Percentiles rank a stretch among this genome's conserved stretches.
phyloP scores from a whole-genome alignment of 345 rosid genomes.

The Acer negundo region DNA sequence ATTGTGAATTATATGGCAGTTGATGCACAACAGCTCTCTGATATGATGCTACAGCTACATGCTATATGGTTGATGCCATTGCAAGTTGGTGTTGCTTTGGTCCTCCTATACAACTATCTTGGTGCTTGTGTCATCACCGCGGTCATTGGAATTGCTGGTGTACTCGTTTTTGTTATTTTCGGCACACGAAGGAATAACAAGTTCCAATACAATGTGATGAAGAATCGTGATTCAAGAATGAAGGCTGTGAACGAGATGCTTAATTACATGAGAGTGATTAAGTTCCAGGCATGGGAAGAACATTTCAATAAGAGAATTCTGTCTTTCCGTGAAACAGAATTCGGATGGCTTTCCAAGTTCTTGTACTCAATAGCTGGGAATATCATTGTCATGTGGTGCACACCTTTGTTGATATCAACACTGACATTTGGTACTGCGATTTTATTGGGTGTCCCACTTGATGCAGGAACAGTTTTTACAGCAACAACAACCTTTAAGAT shows the following conservation, averaged over 20 bases:
- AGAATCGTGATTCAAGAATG: constrained; percentile 82
- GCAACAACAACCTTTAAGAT: constrained; percentile 83
- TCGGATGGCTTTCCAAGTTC: constrained; percentile 80
- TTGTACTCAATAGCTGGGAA: constrained; percentile 69
- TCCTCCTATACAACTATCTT: constrained; percentile 63
- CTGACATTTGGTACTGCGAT: constrained; percentile 77
- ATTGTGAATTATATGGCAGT: constrained; percentile 99
- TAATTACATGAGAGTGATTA: constrained; percentile 86
- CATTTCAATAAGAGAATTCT: constrained; percentile 85
- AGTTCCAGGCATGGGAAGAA: constrained; percentile 96
- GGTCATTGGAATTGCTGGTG: constrained; percentile 51
- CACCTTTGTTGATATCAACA: constrained; percentile 75
- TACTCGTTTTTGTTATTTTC: constrained; percentile 47
- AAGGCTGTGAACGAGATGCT: constrained; percentile 95
- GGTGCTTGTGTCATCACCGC: constrained; percentile 64
- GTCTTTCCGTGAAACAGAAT: constrained; percentile 69
- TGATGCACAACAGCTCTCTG: constrained; percentile 95
- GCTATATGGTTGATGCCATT: constrained; percentile 91
- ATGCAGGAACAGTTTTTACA: constrained; percentile 90
- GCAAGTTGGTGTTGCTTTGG: constrained; percentile 65
- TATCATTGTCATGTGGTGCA: constrained; percentile 75
- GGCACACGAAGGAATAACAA: constrained; percentile 68
- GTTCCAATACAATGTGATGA: constrained; percentile 68
- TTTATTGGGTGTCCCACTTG: constrained; percentile 63
- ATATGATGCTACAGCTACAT: constrained; percentile 95